These are phyloP conservation scores for Themeda triandra DNA, from an alignment of 176 grass and related monocot species.

Conservation along the genomic window DNA sequence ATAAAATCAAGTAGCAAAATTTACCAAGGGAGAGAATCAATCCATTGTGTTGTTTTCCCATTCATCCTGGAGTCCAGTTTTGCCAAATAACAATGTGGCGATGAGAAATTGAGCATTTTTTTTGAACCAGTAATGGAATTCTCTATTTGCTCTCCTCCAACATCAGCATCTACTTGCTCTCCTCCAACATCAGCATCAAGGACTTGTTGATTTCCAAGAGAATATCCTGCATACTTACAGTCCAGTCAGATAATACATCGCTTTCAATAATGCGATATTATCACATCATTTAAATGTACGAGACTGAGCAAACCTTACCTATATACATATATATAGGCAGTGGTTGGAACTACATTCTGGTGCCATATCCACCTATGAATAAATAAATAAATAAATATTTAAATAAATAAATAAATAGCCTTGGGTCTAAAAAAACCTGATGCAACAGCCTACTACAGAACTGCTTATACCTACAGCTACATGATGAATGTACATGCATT, in stretches of 20 bases:
- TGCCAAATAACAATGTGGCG: neutral
- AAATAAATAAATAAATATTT: too few relatives aligned
- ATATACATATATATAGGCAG: slow-evolving; percentile 33
- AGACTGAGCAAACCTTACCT: neutral
- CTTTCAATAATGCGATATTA: too few relatives aligned
- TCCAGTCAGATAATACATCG: neutral
- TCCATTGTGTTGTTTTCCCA: neutral
- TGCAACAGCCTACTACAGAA: too few relatives aligned
- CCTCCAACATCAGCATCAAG: neutral
- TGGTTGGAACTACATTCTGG: slow-evolving; percentile 42
- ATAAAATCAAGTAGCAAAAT: too few relatives aligned
- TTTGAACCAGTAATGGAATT: neutral
- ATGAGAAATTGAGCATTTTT: neutral
- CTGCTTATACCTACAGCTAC: too few relatives aligned
- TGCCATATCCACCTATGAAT: neutral
- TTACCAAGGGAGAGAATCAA: neutral
- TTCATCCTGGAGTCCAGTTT: neutral
- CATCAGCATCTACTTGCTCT: slow-evolving; percentile 7
- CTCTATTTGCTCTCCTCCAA: neutral
- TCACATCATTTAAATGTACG: too few relatives aligned
- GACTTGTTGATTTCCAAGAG: slow-evolving; percentile 1
- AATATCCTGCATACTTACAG: neutral
- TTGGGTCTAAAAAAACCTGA: too few relatives aligned
- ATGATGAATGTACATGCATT: too few relatives aligned
- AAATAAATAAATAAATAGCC: too few relatives aligned